Percentiles rank a stretch among this genome's conserved stretches.
Conservation (phyloP, 192 early-diverging fungal genomes). For the Backusella westeae region DNA sequence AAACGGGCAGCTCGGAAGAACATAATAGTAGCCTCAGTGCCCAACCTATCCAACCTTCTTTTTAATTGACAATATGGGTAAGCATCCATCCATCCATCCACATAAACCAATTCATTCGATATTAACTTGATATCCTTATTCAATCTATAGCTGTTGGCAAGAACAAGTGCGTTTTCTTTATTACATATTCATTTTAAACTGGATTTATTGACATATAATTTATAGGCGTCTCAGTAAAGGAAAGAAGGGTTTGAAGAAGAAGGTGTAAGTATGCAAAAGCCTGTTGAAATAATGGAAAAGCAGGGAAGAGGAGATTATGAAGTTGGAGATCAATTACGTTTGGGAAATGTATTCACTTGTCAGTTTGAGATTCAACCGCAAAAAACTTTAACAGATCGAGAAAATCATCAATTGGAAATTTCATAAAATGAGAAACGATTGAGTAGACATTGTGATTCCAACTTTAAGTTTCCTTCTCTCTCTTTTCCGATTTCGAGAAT, state of each 20-base stretch:
- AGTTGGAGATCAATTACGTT: background rate
- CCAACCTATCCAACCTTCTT: constrained; percentile 26
- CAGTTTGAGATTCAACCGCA: background rate
- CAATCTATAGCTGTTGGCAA: constrained; percentile 60
- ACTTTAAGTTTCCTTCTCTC: constrained; percentile 12
- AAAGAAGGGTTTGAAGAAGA: constrained; percentile 90
- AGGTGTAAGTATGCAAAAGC: constrained; percentile 61
- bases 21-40: background rate
- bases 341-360: background rate
- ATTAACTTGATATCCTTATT: background rate
- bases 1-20: background rate
- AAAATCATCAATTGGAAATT: background rate
- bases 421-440: background rate
- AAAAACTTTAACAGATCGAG: background rate
- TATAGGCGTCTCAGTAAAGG: constrained; percentile 78
- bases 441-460: background rate
- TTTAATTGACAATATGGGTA: constrained; percentile 38
- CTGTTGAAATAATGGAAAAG: background rate
- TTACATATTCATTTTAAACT: background rate
- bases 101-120: background rate
- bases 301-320: background rate
- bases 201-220: background rate
- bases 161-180: constrained; percentile 59
- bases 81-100: constrained; percentile 36
- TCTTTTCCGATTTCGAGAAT: background rate